phyloP scores from a whole-genome alignment of 148 eudicot genomes.

The Bassia scoparia region DNA sequence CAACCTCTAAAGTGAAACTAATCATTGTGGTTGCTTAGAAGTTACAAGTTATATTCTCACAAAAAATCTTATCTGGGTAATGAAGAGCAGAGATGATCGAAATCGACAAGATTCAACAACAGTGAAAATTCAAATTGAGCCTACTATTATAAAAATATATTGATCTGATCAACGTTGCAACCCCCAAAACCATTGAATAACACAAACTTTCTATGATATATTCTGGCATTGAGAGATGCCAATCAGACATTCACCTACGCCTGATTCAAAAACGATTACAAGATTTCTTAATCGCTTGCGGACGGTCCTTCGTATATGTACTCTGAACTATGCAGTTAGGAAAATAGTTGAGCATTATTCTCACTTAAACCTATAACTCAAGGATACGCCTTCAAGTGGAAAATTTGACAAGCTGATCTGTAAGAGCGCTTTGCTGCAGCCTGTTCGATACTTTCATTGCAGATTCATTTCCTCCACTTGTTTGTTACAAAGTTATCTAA shows the following conservation, averaged over 20 bases:
- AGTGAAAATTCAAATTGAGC: no score
- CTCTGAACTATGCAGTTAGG: slow-evolving; percentile 7
- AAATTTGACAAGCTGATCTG: slow-evolving; percentile 39
- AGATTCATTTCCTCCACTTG: slow-evolving; percentile 43
- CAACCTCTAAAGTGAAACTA: no score
- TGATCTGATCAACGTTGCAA: no score
- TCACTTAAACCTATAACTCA: slow-evolving; percentile 6
- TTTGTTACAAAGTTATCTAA: slow-evolving; percentile 46
- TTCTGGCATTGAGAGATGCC: slow-evolving; percentile 1
- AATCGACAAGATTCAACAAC: no score
- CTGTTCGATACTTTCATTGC: slow-evolving; percentile 39
- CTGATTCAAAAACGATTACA: slow-evolving; percentile 11
- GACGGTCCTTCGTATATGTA: neutral
- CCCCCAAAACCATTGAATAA: neutral
- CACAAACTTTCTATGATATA: slow-evolving; percentile 4
- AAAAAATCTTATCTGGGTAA: no score
- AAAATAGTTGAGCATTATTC: neutral
- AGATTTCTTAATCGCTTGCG: neutral
- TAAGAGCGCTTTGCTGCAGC: slow-evolving; percentile 33
- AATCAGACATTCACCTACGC: neutral
- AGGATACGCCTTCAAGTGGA: slow-evolving; percentile 39
- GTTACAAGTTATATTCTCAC: no score
- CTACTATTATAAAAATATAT: no score
- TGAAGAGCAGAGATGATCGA: no score
- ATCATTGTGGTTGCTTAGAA: no score